Base-by-base conservation (phyloP, 768 basidiomycete species). In the Psilocybe subaeruginosa region DNA sequence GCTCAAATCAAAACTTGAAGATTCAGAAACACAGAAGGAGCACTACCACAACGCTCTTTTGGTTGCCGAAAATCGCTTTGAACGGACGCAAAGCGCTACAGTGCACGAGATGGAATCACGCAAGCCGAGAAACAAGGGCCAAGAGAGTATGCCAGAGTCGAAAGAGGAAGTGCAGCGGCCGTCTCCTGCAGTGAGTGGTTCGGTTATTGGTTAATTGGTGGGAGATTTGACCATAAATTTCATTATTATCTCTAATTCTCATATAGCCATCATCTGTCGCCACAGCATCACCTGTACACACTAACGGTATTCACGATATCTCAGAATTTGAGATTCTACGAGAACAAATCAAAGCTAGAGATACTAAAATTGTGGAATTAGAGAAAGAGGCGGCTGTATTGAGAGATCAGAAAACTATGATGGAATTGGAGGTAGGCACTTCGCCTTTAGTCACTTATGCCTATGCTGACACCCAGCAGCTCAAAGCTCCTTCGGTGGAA, bases 151-250 rank as follows among this genome's bases (percentile, higher is more conserved):
- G 55, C 72, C 70, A 39, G 80, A 76, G 54, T 68, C 65, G 70
- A 75, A 75, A 72, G 83, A 83, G 79, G 82, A 80, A 75, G 74
- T 79, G 64, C 77, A 75, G 71, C 78, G 78, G 75, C 80, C 82
- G 75, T 85, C 87, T 80, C 85, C 88, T 74, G 82, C 78, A 79
- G 90, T 91, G 83, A 85, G 90, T 89, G 81, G 80, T 78, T 80
- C 77, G 80, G 76, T 75, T 68, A 64, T 69, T 71, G 65, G 65
- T 82, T 78, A 78, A 82, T 80, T 83, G 84, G 86, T 87, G 86
- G 85, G 86, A 84, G 80, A 78, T 76, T 76, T 76, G 74, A 73
- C 73, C 74, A 71, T 78, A 76, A 67, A 75, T 78, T 67, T 80
- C 77, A 61, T 69, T 69, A 53, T 69, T 66, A 49, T 65, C 66